Evolutionary conservation across 768 basidiomycete genomes (phyloP), one percentile per base, ranked within the genome.

Genomic region (Phanerochaete carnosa): DNA sequence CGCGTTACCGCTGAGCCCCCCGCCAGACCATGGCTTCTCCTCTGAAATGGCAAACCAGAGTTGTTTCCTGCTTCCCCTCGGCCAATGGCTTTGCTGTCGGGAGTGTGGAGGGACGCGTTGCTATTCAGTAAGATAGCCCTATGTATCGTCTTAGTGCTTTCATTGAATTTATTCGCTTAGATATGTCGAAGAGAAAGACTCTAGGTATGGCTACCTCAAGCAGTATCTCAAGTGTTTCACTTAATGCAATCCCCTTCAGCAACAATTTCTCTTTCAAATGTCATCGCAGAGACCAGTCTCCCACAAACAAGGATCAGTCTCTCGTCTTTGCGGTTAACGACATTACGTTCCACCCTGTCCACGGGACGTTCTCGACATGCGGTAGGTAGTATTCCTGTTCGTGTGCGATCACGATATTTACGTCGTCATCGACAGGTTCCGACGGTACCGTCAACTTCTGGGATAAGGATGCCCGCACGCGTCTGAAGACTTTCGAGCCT

Each of bases 1-100:
- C 8, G 25, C 30, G n/a, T 3, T 51, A 13, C 25, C 23, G 23
- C 55, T 53, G 51, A 15, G 45, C 9, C 2, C 45, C 13, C 25
- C 19, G 29, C 12, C 45, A 96, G 92, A 87, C 84, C 25, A 88
- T 93, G 62, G 75, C 78, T 26, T 96, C 94, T 1, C 94, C 96
- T 1, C 74, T 98, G 61, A 97, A 96, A 70, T 94, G 90, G 91
- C 94, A 96, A 76, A 95, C 93, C 15, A 85, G 94, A 33, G 89
- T 91, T 4, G 83, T 94, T 15, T 85, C 91, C 4, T 94, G 91
- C 70, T 93, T 94, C 69, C 88, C 89, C 16, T 82, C 87, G 4
- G 82, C 86, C 16, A 87, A 84, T 64, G 90, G 91, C 4, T 94
- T 92, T 65, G 91, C 91, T 0, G 82, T 94, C 2, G 92, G 92